phyloP scores from a whole-genome alignment of 2,329 filamentous ascomycete species.

The Apiospora rasikravindrae region DNA sequence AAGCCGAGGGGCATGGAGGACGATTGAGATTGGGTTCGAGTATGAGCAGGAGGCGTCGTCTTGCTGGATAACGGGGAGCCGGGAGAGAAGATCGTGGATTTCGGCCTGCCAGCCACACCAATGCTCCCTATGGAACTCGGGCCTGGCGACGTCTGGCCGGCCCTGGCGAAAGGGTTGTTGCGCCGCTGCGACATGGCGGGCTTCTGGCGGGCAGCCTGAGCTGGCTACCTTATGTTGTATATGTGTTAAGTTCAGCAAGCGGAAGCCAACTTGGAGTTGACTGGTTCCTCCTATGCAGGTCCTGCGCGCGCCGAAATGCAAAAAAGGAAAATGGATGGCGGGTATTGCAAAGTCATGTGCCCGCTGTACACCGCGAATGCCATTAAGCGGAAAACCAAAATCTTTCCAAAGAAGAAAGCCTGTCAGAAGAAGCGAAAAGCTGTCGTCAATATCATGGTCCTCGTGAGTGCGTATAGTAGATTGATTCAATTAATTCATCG shows the following conservation, averaged over 20 bases:
- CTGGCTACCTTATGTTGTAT: background rate
- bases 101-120: constrained; percentile 60
- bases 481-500: constrained; percentile 13
- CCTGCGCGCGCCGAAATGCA: constrained; percentile 15
- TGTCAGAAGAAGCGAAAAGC: constrained; percentile 21
- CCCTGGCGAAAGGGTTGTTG: constrained; percentile 79
- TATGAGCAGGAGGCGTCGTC: constrained; percentile 58
- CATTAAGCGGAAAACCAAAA: constrained; percentile 19
- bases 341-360: constrained; percentile 18
- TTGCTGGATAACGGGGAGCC: constrained; percentile 51
- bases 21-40: constrained; percentile 71
- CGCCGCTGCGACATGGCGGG: constrained; percentile 73
- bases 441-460: constrained; percentile 18
- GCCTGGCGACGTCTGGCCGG: constrained; percentile 69
- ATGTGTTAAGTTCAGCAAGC: constrained; percentile 11
- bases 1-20: constrained; percentile 52
- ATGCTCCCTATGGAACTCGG: constrained; percentile 42
- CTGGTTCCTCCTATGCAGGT: constrained; percentile 12
- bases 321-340: constrained; percentile 4
- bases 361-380: constrained; percentile 8
- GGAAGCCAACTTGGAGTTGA: constrained; percentile 16
- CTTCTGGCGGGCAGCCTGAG: constrained; percentile 50
- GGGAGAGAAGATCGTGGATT: constrained; percentile 76
- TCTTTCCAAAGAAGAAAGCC: constrained; percentile 4
- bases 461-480: background rate